Conservation (phyloP, 23 red algal genomes). For the Agarophyton chilense region DNA sequence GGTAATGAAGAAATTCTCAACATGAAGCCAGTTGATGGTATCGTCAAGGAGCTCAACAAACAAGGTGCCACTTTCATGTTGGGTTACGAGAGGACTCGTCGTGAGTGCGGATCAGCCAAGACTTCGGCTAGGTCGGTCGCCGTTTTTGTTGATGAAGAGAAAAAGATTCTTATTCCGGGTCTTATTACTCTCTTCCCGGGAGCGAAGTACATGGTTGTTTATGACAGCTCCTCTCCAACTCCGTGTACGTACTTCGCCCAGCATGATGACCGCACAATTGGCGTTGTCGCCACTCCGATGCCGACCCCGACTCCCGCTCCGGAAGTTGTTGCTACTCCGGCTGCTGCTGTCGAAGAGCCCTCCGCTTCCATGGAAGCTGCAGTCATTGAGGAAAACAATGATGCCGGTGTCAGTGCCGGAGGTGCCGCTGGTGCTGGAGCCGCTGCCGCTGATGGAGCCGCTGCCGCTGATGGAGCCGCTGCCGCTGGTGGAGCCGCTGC, state of each 20-base stretch:
- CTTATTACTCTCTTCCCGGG: constrained; percentile 59
- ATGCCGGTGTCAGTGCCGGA: background rate
- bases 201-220: constrained; percentile 67
- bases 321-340: constrained; percentile 8
- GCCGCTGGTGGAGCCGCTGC: background rate
- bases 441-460: background rate
- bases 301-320: constrained; percentile 10
- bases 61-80: constrained; percentile 66
- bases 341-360: background rate
- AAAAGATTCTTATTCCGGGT: constrained; percentile 37
- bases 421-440: constrained; percentile 13
- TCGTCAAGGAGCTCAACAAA: constrained; percentile 31
- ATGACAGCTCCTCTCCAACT: constrained; percentile 41
- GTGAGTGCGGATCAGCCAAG: constrained; percentile 15
- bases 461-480: no score
- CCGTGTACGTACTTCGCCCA: constrained; percentile 60
- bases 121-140: constrained; percentile 43
- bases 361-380: constrained; percentile 4
- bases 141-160: constrained; percentile 61
- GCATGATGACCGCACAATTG: constrained; percentile 30
- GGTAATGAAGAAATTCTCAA: constrained; percentile 33
- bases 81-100: constrained; percentile 31
- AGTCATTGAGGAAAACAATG: background rate
- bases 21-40: constrained; percentile 25
- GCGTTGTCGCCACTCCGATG: constrained; percentile 4